phyloP scores from a whole-genome alignment of 2,329 filamentous ascomycete species.

The Tricladium varicosporioides region DNA sequence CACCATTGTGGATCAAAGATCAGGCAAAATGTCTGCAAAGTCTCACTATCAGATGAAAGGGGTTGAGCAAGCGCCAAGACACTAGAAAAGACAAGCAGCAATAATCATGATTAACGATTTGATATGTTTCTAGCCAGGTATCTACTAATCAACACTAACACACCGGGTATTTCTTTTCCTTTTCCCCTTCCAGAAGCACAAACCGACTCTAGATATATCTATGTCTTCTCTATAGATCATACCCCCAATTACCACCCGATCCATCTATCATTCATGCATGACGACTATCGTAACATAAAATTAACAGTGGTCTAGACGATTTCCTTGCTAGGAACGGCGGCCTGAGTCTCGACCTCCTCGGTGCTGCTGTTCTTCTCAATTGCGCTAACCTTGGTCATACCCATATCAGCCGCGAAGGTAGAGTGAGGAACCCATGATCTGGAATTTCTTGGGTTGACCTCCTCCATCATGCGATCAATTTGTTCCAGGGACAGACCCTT shows the following conservation, averaged over 20 bases:
- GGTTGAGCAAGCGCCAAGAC: too few relatives aligned
- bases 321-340: slow-evolving; percentile 5
- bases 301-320: slow-evolving; percentile 2
- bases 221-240: background rate
- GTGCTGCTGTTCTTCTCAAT: slow-evolving; percentile 4
- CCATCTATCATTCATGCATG: background rate
- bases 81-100: too few relatives aligned
- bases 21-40: too few relatives aligned
- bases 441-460: slow-evolving; percentile 41
- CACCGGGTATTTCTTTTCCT: too few relatives aligned
- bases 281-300: background rate
- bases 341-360: slow-evolving; percentile 13
- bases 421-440: slow-evolving; percentile 28
- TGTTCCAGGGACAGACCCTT: slow-evolving; percentile 82
- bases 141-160: too few relatives aligned
- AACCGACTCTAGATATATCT: too few relatives aligned
- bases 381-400: slow-evolving; percentile 6
- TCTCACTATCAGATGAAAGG: too few relatives aligned
- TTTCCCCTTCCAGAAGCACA: too few relatives aligned
- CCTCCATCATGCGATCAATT: slow-evolving; percentile 71
- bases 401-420: slow-evolving; percentile 31
- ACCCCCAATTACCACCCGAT: background rate
- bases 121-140: too few relatives aligned
- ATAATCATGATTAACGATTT: too few relatives aligned
- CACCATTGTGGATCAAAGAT: too few relatives aligned